Percentiles rank a stretch among this genome's conserved stretches.
Evolutionary conservation across 345 rosid genomes (phyloP).

Genomic region (Sisymbrium irio): DNA sequence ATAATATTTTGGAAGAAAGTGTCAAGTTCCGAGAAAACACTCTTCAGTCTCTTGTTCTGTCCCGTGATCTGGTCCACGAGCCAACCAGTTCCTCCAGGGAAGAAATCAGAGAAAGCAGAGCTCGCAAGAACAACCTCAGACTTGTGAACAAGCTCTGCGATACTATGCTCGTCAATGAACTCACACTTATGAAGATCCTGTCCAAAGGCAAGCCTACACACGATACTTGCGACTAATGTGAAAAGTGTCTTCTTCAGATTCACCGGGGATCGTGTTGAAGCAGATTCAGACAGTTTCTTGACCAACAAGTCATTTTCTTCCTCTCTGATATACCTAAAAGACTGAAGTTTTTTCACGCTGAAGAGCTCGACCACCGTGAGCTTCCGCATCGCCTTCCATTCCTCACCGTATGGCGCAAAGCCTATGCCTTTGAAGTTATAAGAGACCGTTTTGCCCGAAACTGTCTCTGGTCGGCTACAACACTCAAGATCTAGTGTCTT

Average conservation of each 20-base stretch:
- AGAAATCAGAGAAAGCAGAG: constrained; percentile 17
- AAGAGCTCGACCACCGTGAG: constrained; percentile 35
- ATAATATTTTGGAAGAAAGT: constrained; percentile 28
- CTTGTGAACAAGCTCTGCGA: constrained; percentile 16
- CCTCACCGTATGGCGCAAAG: constrained; percentile 38
- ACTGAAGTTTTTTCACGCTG: constrained; percentile 29
- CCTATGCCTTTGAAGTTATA: constrained; percentile 38
- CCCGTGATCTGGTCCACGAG: constrained; percentile 19
- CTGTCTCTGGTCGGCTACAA: constrained; percentile 39
- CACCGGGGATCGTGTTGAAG: constrained; percentile 1
- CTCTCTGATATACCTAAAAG: constrained; percentile 37
- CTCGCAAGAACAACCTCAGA: constrained; percentile 1
- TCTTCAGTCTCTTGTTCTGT: constrained; percentile 6
- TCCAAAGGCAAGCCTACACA: constrained; percentile 45
- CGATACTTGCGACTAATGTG: constrained; percentile 24
- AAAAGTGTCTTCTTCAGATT: constrained; percentile 34
- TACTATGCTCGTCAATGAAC: constrained; percentile 16
- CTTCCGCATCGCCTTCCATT: constrained; percentile 44
- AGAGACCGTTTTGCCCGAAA: constrained; percentile 22
- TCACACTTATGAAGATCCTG: constrained; percentile 22
- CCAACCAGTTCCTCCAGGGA: constrained; percentile 22
- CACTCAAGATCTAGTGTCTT: constrained; percentile 38
- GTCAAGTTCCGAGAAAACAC: constrained; percentile 23
- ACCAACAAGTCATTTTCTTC: constrained; percentile 31
- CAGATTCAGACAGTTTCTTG: constrained; percentile 25